Evolutionary conservation across 352 stramenopile genomes (phyloP).

Genomic region (Globisporangium echinulatum): DNA sequence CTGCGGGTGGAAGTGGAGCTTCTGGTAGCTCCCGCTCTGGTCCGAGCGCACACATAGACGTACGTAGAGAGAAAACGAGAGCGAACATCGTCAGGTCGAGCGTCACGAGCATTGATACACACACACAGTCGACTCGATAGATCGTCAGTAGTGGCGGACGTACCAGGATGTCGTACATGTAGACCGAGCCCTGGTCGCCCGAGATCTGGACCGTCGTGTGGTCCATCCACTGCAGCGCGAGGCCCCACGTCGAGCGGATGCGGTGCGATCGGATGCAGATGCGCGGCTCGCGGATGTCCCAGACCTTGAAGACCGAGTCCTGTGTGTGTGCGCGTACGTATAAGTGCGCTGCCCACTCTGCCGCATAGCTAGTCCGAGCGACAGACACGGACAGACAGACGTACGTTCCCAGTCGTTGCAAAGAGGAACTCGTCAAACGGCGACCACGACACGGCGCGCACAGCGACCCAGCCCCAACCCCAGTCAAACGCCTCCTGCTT

Average conservation of each 20-base stretch:
- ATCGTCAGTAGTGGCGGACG: constrained; percentile 4
- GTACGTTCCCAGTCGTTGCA: constrained; percentile 78
- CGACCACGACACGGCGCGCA: constrained; percentile 74
- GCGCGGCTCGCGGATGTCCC: constrained; percentile 76
- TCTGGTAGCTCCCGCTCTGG: constrained; percentile 73
- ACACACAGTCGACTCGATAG: background rate
- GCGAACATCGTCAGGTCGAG: background rate
- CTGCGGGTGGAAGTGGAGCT: constrained; percentile 78
- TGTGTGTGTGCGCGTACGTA: constrained; percentile 9
- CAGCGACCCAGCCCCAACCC: constrained; percentile 76
- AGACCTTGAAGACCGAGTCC: constrained; percentile 82
- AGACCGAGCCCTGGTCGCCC: constrained; percentile 76
- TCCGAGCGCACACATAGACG: constrained; percentile 1
- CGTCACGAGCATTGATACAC: background rate
- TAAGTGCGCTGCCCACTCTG: background rate
- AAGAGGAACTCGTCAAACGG: constrained; percentile 83
- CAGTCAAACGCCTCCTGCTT: constrained; percentile 83
- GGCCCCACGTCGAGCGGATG: constrained; percentile 75
- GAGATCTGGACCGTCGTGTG: constrained; percentile 70
- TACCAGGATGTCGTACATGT: constrained; percentile 77
- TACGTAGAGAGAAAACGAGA: background rate
- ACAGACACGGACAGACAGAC: background rate
- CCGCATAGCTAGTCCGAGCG: background rate
- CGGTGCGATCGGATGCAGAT: constrained; percentile 74
- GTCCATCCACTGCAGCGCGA: constrained; percentile 73